Conservation (phyloP, 441 rosid species). For the Populus hybrid region DNA sequence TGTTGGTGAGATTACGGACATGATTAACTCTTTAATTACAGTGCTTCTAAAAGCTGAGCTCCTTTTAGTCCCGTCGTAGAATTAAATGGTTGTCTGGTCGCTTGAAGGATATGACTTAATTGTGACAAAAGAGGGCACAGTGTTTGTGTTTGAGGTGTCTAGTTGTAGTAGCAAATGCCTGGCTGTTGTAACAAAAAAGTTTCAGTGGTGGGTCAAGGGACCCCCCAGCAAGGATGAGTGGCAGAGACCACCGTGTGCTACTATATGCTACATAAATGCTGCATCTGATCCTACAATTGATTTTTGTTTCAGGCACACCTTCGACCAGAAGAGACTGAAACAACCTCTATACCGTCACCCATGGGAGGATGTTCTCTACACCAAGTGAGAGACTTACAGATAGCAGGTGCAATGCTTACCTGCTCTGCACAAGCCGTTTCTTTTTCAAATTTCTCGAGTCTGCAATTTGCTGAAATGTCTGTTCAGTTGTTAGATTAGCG, state of each 20-base stretch:
- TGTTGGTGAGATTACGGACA: background rate
- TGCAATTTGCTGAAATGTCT: conserved; percentile 17
- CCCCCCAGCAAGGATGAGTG: background rate
- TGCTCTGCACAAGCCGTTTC: conserved; percentile 10
- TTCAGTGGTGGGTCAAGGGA: background rate
- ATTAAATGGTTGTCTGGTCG: background rate
- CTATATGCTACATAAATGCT: background rate
- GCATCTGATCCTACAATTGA: background rate
- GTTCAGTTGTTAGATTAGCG: conserved; percentile 29
- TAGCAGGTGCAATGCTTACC: conserved; percentile 9
- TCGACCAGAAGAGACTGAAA: conserved; percentile 89
- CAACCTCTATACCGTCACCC: conserved; percentile 87
- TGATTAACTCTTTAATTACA: background rate
- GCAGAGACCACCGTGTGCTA: background rate
- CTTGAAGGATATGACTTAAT: background rate
- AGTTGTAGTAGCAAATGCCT: background rate
- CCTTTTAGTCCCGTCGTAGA: background rate
- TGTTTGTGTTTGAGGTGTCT: background rate
- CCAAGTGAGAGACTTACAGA: conserved; percentile 44
- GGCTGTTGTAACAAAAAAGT: background rate
- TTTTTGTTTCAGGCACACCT: conserved; percentile 57
- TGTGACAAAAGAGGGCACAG: background rate
- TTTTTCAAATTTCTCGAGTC: conserved; percentile 10
- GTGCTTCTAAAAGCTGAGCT: background rate
- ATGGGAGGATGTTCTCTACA: conserved; percentile 92